Base-by-base conservation (phyloP, 257 asterid species). In the Solanum dulcamara region DNA sequence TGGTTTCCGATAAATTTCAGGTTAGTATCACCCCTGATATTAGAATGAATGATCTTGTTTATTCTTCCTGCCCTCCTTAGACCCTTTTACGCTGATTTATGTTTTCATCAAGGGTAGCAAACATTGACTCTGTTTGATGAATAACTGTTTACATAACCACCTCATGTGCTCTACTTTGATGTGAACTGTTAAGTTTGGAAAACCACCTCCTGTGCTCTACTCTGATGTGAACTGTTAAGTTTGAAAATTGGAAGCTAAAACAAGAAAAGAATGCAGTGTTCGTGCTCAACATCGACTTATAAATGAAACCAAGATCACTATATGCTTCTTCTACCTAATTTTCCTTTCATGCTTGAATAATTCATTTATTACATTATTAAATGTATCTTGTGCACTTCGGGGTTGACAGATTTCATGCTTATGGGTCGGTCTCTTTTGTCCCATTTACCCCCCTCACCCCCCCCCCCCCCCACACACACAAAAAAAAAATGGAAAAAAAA, bases 1-100 rank as follows among this genome's bases (percentile, higher is more conserved):
- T 97, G 99, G 99, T 97, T 81, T 95, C 98, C 14, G 99, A 97
- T 88, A 97, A 97, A 88, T 97, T 88, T 87, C 99, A 97, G 98
- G 99, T 96, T 83, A 18, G 80, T 40, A 33, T 30, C 53, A n/a
- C 57, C 40, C n/a, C 72, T 75, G 84, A 22, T 71, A 51, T 81
- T 62, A 8, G 26, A 86, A 64, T 83, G 51, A 83, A 57, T 32
- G 20, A 32, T 7, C 55, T 24, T 70, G 26, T 17, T 60, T 74
- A 64, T 84, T 82, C 51, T 38, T 51, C 40, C 66, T 72, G 20
- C 18, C 79, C 37, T 11, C n/a, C 26, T 7, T 17, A 68, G 38
- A 17, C 12, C 24, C 50, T 18, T 83, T 32, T 14, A 70, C 0
- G 24, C 17, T 71, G 20, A 28, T 82, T 24, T 35, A 0, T 46